Evolutionary conservation across 441 rosid species (phyloP).

Genomic region (Populus trichocarpa): DNA sequence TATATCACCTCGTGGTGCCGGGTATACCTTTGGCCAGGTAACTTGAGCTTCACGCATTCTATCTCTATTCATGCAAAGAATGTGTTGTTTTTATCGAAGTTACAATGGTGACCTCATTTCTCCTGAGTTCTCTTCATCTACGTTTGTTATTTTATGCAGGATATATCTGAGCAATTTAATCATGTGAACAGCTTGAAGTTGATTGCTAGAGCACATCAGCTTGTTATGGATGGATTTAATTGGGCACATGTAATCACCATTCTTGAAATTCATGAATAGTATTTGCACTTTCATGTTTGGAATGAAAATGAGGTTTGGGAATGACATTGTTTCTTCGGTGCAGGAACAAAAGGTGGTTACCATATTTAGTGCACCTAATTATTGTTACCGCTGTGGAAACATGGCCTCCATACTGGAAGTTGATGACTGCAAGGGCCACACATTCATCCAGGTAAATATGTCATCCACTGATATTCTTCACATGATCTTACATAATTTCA

Average conservation of each 20-base stretch:
- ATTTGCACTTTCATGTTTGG: neutral
- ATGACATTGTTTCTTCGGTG: constrained; percentile 4
- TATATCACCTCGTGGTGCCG: constrained; percentile 96
- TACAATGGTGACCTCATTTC: neutral
- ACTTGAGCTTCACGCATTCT: neutral
- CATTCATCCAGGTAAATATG: constrained; percentile 70
- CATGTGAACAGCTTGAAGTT: constrained; percentile 82
- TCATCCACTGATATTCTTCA: neutral
- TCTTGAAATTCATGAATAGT: neutral
- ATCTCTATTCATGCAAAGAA: neutral
- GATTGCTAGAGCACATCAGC: constrained; percentile 93
- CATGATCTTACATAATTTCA: no score
- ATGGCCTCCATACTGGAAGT: constrained; percentile 96
- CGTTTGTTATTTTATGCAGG: constrained; percentile 37
- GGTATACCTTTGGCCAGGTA: constrained; percentile 97
- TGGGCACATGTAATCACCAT: constrained; percentile 77
- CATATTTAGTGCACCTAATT: constrained; percentile 91
- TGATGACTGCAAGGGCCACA: constrained; percentile 88
- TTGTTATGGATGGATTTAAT: constrained; percentile 96
- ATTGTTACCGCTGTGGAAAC: constrained; percentile 93
- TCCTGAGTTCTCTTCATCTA: neutral
- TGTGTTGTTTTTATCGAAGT: neutral
- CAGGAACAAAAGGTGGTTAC: constrained; percentile 98
- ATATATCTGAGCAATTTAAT: constrained; percentile 92
- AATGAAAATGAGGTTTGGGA: neutral